These are phyloP conservation scores for Mycogone perniciosa DNA, from an alignment of 2,329 filamentous ascomycete species.

Conservation along the genomic window DNA sequence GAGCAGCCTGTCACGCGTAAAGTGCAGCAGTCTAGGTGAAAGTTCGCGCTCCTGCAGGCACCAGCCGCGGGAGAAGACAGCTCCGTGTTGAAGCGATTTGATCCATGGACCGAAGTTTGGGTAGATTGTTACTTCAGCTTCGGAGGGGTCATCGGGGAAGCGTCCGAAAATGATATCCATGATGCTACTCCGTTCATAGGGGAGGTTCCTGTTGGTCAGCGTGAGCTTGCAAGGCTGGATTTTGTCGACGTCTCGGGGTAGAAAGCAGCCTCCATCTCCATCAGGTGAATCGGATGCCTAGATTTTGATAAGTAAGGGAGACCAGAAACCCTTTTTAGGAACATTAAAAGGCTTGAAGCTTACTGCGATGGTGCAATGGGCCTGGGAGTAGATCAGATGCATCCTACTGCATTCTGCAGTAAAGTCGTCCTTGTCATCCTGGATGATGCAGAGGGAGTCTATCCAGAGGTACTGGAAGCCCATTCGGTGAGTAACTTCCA, in stretches of 20 bases:
- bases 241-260: not conserved
- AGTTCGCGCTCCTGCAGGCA: not conserved
- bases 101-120: slow-evolving; percentile 2
- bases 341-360: not conserved
- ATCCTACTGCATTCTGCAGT: not conserved
- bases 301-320: not conserved
- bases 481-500: not conserved
- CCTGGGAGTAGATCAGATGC: not conserved
- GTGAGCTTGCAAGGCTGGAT: slow-evolving; percentile 1
- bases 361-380: slow-evolving; percentile 1
- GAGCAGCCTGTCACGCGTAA: not conserved
- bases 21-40: not conserved
- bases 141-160: not conserved
- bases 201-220: not conserved
- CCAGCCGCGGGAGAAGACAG: slow-evolving; percentile 2
- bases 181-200: not conserved
- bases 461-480: slow-evolving; percentile 6
- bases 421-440: slow-evolving; percentile 1
- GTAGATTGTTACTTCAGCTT: not conserved
- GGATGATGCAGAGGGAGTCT: slow-evolving; percentile 2
- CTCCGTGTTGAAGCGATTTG: not conserved
- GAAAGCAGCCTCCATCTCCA: slow-evolving; percentile 1
- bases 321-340: not conserved
- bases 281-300: slow-evolving; percentile 1
- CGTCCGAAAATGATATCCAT: not conserved